Base-by-base conservation (phyloP, 1,284 basidiomycete species). In the Naganishia albida region DNA sequence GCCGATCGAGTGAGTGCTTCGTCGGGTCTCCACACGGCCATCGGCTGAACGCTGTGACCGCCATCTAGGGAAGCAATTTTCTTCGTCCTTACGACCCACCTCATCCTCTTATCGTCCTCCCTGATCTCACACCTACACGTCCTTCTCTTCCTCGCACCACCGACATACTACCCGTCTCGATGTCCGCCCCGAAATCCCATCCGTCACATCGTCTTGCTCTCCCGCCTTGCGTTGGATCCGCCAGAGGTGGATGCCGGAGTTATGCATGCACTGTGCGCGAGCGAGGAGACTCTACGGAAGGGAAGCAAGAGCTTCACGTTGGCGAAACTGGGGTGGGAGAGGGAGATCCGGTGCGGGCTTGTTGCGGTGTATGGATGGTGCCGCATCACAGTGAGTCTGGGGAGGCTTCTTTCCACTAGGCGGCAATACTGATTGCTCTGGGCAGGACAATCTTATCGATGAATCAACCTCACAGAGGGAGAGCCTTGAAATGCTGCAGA, bases 341-440 rank as follows among this genome's bases (percentile, higher is more conserved):
- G 75, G 51, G 75, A 77, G 56, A 74, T 77, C 68, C 53, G 75
- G 56, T 69, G 73, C n/a, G 73, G 71, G 7, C 67, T 77, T 49
- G 70, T 77, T 38, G 75, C 74, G 10, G 67, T 77, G 23, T 77
- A 75, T 56, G 72, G 73, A 20, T 77, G 75, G 75, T 75, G 74
- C 51, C 53, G 75, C 34, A 72, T 77, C 8, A 75, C 75, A 2
- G 74, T 76, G 56, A 70, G 74, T 71, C 16, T 7, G 7, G 10
- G 34, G 10, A 34, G 4, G 34, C n/a, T 34, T 34, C 34, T 34
- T 10, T 4, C 34, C 10, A 10, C 34, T 10, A 10, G 34, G 34
- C 34, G 34, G 6, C 34, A n/a, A 34, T 23, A 34, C 44, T 40
- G 34, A 15, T n/a, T 38, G 26, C 34, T n/a, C n/a, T 16, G 26